A percentile compares a stretch with the other conserved stretches of the same genome.
These are phyloP conservation scores for Ceratobasidium papillatum DNA, from an alignment of 1,284 basidiomycete genomes.

Conservation along the genomic window DNA sequence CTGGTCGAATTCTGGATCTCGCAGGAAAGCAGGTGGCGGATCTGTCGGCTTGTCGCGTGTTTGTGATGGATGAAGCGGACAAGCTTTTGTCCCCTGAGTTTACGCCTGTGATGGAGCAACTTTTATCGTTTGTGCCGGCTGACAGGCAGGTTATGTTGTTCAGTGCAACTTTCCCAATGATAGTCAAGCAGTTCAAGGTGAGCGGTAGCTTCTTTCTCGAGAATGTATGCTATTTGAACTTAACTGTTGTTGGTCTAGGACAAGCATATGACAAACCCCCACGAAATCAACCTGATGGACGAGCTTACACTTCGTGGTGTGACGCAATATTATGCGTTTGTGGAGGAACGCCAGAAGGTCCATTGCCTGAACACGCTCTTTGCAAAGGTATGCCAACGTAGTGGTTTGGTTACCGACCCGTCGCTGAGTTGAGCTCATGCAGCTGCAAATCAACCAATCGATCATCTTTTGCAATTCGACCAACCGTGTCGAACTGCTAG, in stretches of 20 bases:
- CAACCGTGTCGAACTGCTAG: slow-evolving; percentile 97
- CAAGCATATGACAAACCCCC: slow-evolving; percentile 96
- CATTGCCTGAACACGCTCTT: slow-evolving; percentile 98
- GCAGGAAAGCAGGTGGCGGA: slow-evolving; percentile 95
- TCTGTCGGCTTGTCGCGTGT: slow-evolving; percentile 92
- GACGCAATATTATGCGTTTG: slow-evolving; percentile 99
- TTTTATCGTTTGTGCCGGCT: slow-evolving; percentile 84
- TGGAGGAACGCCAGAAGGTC: slow-evolving; percentile 99
- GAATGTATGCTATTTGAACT: slow-evolving; percentile 20
- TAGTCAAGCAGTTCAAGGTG: slow-evolving; percentile 99
- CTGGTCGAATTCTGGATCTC: slow-evolving; percentile 94
- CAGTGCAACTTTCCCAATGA: slow-evolving; percentile 98
- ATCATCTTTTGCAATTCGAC: slow-evolving; percentile 99
- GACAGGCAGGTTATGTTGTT: slow-evolving; percentile 98
- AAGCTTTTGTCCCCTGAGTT: slow-evolving; percentile 98
- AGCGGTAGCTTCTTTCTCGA: slow-evolving; percentile 45
- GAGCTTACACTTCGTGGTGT: slow-evolving; percentile 98
- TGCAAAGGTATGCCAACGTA: slow-evolving; percentile 73
- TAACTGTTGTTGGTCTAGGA: slow-evolving; percentile 63
- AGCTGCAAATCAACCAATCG: slow-evolving; percentile 99
- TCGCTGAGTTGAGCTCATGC: slow-evolving; percentile 43
- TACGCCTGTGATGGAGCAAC: slow-evolving; percentile 97
- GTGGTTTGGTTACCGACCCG: slow-evolving; percentile 16
- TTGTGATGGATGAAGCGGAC: slow-evolving; percentile 99
- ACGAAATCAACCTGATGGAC: slow-evolving; percentile 99